phyloP scores from a whole-genome alignment of 768 basidiomycete species.

The Cytidiella melzeri region DNA sequence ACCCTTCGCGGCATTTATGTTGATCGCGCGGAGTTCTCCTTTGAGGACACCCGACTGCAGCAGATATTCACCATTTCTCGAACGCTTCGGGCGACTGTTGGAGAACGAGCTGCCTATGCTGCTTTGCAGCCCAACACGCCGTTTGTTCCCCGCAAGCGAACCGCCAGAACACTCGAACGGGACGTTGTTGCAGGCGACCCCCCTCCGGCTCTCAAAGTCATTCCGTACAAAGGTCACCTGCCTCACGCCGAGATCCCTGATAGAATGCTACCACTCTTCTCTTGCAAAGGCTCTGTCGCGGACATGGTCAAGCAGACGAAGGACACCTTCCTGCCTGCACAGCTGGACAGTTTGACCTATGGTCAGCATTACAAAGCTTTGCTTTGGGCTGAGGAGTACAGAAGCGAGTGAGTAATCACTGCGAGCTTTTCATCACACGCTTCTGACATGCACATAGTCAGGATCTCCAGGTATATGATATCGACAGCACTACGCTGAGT shows the following conservation, averaged over 20 bases:
- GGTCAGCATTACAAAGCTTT: slow-evolving; percentile 42
- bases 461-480: slow-evolving; percentile 30
- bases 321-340: slow-evolving; percentile 31
- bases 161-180: slow-evolving; percentile 9
- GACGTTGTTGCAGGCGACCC: slow-evolving; percentile 16
- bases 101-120: slow-evolving; percentile 39
- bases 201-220: slow-evolving; percentile 12
- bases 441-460: no score
- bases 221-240: slow-evolving; percentile 14
- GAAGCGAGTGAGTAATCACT: slow-evolving; percentile 21
- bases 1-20: slow-evolving; percentile 37
- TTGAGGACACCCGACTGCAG: slow-evolving; percentile 39
- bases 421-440: no score
- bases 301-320: slow-evolving; percentile 4
- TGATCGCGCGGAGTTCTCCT: slow-evolving; percentile 46
- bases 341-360: slow-evolving; percentile 35
- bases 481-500: slow-evolving; percentile 32
- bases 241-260: slow-evolving; percentile 8
- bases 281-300: not conserved
- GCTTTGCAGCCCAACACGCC: slow-evolving; percentile 38
- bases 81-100: slow-evolving; percentile 38
- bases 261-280: not conserved
- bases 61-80: slow-evolving; percentile 46
- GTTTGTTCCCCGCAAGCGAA: slow-evolving; percentile 36
- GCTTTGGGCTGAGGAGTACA: slow-evolving; percentile 47